A percentile compares a stretch with the other conserved stretches of the same genome.
These are phyloP conservation scores for Cucumis melo DNA, from an alignment of 306 rosid genomes.

Conservation along the genomic window DNA sequence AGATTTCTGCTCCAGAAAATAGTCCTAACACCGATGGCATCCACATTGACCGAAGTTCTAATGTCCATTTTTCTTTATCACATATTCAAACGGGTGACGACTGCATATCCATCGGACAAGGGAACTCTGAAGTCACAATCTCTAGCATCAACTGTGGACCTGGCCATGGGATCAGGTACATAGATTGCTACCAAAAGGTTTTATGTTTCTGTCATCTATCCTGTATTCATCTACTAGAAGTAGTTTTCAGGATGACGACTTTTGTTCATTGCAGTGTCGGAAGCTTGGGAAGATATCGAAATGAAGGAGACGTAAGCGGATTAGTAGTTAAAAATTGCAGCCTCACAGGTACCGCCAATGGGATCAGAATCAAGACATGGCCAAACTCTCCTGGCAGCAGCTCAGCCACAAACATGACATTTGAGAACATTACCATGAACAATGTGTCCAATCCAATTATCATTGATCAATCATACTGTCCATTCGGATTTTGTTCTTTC, in stretches of 20 bases:
- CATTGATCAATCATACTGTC: slow-evolving; percentile 33
- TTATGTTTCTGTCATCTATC: background rate
- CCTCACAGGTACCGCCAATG: slow-evolving; percentile 29
- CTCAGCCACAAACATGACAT: slow-evolving; percentile 35
- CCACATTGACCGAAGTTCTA: slow-evolving; percentile 31
- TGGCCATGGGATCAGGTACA: slow-evolving; percentile 39
- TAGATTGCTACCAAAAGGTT: background rate
- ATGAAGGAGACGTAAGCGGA: slow-evolving; percentile 32
- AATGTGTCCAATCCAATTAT: slow-evolving; percentile 42
- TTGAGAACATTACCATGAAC: slow-evolving; percentile 32
- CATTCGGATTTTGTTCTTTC: slow-evolving; percentile 21
- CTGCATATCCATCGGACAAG: slow-evolving; percentile 37
- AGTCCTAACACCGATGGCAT: slow-evolving; percentile 45
- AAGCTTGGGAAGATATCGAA: slow-evolving; percentile 34
- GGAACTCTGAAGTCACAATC: slow-evolving; percentile 29
- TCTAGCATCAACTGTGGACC: slow-evolving; percentile 31
- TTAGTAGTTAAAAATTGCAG: slow-evolving; percentile 25
- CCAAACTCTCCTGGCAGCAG: slow-evolving; percentile 33
- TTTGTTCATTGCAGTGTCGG: slow-evolving; percentile 18
- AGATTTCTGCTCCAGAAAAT: slow-evolving; percentile 24
- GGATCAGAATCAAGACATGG: slow-evolving; percentile 42
- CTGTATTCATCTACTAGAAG: background rate
- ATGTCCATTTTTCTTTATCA: slow-evolving; percentile 17
- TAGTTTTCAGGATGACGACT: background rate
- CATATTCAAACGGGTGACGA: slow-evolving; percentile 30